These are phyloP conservation scores for Aspergillus nomiae DNA, from an alignment of 2,329 filamentous ascomycete genomes.

Conservation along the genomic window DNA sequence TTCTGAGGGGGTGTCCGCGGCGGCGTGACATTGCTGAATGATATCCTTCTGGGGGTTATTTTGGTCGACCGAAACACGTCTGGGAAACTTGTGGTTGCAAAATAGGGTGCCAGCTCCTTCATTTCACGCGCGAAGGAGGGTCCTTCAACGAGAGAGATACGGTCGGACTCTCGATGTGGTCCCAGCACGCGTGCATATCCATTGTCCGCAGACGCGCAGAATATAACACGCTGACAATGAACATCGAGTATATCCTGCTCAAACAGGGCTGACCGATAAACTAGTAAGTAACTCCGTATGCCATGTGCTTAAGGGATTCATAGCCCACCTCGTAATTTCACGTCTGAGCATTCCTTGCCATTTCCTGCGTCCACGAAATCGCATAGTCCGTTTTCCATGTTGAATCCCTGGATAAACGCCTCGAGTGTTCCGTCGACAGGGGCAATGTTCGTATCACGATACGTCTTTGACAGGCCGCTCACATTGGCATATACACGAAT, in stretches of 20 bases:
- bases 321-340: conserved; percentile 43
- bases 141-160: conserved; percentile 42
- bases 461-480: conserved; percentile 38
- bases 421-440: conserved; percentile 25
- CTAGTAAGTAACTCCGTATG: background rate
- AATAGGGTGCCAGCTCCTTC: conserved; percentile 26
- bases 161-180: conserved; percentile 30
- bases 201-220: conserved; percentile 47
- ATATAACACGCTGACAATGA: conserved; percentile 45
- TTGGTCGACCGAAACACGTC: conserved; percentile 16
- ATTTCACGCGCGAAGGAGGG: conserved; percentile 41
- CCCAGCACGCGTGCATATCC: conserved; percentile 47
- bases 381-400: conserved; percentile 39
- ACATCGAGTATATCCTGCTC: conserved; percentile 36
- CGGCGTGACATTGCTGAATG: conserved; percentile 11
- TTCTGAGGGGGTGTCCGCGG: conserved; percentile 14
- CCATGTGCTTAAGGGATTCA: background rate
- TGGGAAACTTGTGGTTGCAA: conserved; percentile 16
- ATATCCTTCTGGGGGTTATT: conserved; percentile 7
- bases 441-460: conserved; percentile 32
- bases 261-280: conserved; percentile 25
- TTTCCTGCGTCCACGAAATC: conserved; percentile 47
- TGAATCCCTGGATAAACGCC: conserved; percentile 46
- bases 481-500: conserved; percentile 45
- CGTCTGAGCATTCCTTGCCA: conserved; percentile 48